A percentile compares a stretch with the other conserved stretches of the same genome.
Evolutionary conservation across 805 yeast species (phyloP).

Genomic region (Barnettozyma wickerhamii): DNA sequence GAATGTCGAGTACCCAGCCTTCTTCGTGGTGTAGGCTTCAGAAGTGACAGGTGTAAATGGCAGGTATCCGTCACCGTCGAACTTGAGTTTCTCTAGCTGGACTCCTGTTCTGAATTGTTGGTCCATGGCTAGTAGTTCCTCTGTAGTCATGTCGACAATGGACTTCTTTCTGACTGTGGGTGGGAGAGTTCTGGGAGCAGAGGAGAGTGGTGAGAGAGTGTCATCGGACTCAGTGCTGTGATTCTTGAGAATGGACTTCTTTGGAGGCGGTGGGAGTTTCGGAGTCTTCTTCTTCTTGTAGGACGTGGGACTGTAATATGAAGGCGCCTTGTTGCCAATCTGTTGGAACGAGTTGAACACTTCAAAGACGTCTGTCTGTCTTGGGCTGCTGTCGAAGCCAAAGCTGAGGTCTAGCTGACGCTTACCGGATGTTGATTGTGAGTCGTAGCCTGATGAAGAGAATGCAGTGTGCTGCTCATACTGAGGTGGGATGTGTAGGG

Average conservation of each 20-base stretch:
- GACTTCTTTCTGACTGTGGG: conserved; percentile 18
- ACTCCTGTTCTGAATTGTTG: conserved; percentile 21
- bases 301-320: neutral
- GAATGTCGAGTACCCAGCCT: neutral
- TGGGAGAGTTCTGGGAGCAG: neutral
- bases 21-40: neutral
- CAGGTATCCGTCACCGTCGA: conserved; percentile 23
- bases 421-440: no score
- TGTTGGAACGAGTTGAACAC: conserved; percentile 18
- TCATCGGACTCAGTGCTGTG: neutral
- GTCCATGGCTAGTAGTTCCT: conserved; percentile 24
- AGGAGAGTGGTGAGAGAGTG: neutral
- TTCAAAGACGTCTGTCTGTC: conserved; percentile 14
- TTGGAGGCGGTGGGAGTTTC: conserved; percentile 24
- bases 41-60: conserved; percentile 10
- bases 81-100: conserved; percentile 17
- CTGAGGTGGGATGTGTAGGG: conserved; percentile 25
- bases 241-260: conserved; percentile 21
- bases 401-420: conserved; percentile 18
- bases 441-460: no score
- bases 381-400: conserved; percentile 18
- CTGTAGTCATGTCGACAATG: conserved; percentile 23
- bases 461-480: conserved; percentile 6
- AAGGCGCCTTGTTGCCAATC: conserved; percentile 4
- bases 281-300: conserved; percentile 15